Percentiles rank a stretch among this genome's conserved stretches.
These are phyloP conservation scores for Stylosanthes scabra DNA, from an alignment of 331 rosid species.

Conservation along the genomic window DNA sequence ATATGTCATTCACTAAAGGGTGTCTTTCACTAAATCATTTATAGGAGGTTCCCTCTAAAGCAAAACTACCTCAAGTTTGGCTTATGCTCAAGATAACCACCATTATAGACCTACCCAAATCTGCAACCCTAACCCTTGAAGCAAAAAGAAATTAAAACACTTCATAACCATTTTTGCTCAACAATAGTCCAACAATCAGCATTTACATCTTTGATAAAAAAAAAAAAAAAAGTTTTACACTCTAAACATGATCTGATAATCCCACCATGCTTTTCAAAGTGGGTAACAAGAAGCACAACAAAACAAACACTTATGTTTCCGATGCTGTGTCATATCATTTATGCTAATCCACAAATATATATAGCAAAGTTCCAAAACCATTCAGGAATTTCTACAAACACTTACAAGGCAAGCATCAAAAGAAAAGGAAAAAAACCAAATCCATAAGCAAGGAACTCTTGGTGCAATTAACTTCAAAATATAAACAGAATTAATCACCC, in stretches of 20 bases:
- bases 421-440: neutral
- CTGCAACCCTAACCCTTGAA: constrained; percentile 13
- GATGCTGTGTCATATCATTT: neutral
- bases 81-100: constrained; percentile 29
- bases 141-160: constrained; percentile 19
- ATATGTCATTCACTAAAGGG: constrained; percentile 87
- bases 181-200: constrained; percentile 4
- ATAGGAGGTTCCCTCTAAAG: constrained; percentile 18
- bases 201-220: neutral
- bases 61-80: neutral
- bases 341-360: neutral
- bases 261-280: neutral
- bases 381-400: constrained; percentile 42
- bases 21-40: constrained; percentile 79
- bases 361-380: neutral
- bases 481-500: no score
- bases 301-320: neutral
- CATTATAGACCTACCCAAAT: neutral
- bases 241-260: neutral
- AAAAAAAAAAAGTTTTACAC: constrained; percentile 12
- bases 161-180: neutral
- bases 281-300: neutral
- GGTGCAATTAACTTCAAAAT: no score
- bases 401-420: constrained; percentile 7
- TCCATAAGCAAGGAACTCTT: neutral